A percentile compares a stretch with the other conserved stretches of the same genome.
Conservation (phyloP, 1,139 yeast species). For the Sugiyamaella novakii region DNA sequence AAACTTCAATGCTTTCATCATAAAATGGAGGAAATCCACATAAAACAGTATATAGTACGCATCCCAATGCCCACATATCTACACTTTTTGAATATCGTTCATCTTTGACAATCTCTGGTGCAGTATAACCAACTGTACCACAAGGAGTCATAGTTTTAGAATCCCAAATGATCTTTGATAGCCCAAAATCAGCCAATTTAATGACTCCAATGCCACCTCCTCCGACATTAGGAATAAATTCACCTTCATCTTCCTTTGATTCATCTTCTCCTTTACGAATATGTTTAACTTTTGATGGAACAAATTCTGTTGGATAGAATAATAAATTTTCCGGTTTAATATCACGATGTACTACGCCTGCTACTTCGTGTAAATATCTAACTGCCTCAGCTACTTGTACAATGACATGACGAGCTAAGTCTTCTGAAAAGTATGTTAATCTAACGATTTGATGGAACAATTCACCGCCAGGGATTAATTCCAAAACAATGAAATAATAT, state of each 20-base stretch:
- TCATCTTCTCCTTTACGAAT: slow-evolving; percentile 77
- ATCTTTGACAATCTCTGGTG: slow-evolving; percentile 90
- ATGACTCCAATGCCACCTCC: slow-evolving; percentile 88
- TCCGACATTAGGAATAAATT: slow-evolving; percentile 72
- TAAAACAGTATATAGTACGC: slow-evolving; percentile 82
- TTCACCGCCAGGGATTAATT: slow-evolving; percentile 90
- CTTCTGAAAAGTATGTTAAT: slow-evolving; percentile 86
- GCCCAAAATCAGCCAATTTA: slow-evolving; percentile 90
- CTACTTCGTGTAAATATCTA: slow-evolving; percentile 73
- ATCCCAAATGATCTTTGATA: slow-evolving; percentile 78
- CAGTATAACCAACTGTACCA: slow-evolving; percentile 90
- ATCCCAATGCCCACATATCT: slow-evolving; percentile 96
- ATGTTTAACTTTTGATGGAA: slow-evolving; percentile 53
- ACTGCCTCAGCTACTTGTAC: slow-evolving; percentile 82
- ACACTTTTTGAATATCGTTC: slow-evolving; percentile 86
- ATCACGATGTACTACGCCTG: slow-evolving; percentile 92
- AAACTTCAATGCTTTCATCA: slow-evolving; percentile 79
- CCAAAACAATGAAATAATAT: slow-evolving; percentile 78
- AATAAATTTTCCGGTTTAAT: slow-evolving; percentile 92
- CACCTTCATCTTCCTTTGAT: slow-evolving; percentile 83
- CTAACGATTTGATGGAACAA: slow-evolving; percentile 91
- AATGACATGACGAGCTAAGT: slow-evolving; percentile 80
- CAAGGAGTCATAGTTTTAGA: slow-evolving; percentile 80
- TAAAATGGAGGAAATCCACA: slow-evolving; percentile 98
- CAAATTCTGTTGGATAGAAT: slow-evolving; percentile 70